phyloP scores from a whole-genome alignment of 2,329 filamentous ascomycete genomes.

The Pochonia chlamydosporia region DNA sequence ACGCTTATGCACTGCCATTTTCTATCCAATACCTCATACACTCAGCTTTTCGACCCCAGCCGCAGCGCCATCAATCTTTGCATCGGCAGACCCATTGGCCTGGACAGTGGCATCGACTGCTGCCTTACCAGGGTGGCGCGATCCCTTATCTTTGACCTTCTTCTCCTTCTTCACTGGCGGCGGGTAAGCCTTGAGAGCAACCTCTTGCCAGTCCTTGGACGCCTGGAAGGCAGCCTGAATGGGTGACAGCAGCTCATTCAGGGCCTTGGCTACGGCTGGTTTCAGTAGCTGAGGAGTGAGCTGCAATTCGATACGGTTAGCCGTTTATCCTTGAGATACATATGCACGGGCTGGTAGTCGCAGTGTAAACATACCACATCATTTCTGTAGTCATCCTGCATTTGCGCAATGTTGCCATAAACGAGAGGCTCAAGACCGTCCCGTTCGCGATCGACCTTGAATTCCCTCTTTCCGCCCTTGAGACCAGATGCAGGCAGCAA shows the following conservation, averaged over 20 bases:
- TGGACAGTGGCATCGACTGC: neutral
- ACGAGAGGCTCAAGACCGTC: conserved; percentile 67
- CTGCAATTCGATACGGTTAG: conserved; percentile 11
- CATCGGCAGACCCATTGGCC: neutral
- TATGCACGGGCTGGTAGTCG: neutral
- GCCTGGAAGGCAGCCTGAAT: conserved; percentile 69
- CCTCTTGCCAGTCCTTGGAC: conserved; percentile 68
- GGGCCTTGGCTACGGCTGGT: conserved; percentile 68
- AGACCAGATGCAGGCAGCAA: conserved; percentile 72
- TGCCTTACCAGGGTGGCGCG: conserved; percentile 48
- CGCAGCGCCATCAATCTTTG: conserved; percentile 2
- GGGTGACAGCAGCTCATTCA: conserved; percentile 69
- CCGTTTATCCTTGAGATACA: neutral
- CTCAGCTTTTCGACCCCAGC: conserved; percentile 6
- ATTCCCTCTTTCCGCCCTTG: conserved; percentile 48
- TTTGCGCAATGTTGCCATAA: conserved; percentile 68
- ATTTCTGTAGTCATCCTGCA: conserved; percentile 73
- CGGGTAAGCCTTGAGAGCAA: conserved; percentile 74
- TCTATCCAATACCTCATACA: neutral
- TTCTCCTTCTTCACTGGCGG: conserved; percentile 63
- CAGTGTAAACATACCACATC: conserved; percentile 56
- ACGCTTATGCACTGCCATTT: neutral
- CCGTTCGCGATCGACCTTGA: conserved; percentile 60
- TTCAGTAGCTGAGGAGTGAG: conserved; percentile 86
- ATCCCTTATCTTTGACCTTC: conserved; percentile 72